phyloP scores from a whole-genome alignment of 441 rosid species.

The Populus hybrid region DNA sequence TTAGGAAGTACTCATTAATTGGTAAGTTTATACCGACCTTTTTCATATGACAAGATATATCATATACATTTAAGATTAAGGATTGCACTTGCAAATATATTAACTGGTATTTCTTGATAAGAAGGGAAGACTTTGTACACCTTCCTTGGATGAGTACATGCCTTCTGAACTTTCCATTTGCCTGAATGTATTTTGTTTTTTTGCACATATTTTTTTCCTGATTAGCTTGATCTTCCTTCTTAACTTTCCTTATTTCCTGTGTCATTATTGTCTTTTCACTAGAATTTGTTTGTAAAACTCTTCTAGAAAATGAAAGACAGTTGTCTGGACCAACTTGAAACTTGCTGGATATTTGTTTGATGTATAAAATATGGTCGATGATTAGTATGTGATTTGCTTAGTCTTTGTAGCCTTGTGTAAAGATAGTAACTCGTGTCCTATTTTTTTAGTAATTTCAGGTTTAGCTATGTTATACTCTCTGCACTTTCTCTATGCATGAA shows the following conservation, averaged over 20 bases:
- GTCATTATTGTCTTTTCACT: not conserved
- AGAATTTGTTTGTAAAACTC: not conserved
- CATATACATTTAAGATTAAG: not conserved
- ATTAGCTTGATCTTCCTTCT: not conserved
- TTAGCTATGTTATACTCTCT: not conserved
- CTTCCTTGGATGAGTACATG: not conserved
- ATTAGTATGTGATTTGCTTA: not conserved
- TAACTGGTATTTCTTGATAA: not conserved
- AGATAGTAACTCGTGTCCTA: not conserved
- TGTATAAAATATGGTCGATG: not conserved
- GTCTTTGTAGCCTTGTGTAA: not conserved
- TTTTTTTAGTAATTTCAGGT: not conserved
- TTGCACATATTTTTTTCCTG: not conserved
- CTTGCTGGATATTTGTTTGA: not conserved
- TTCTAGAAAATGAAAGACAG: not conserved
- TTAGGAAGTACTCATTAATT: constrained; percentile 65
- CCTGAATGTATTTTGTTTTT: not conserved
- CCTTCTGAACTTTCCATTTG: not conserved
- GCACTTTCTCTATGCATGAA: not conserved
- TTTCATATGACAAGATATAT: not conserved
- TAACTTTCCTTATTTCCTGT: not conserved
- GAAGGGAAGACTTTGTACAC: not conserved
- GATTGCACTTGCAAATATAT: not conserved
- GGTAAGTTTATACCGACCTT: constrained; percentile 38
- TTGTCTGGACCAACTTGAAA: not conserved